Evolutionary conservation across 495 filamentous ascomycete species (phyloP).

Genomic region (Eremomyces bilateralis): DNA sequence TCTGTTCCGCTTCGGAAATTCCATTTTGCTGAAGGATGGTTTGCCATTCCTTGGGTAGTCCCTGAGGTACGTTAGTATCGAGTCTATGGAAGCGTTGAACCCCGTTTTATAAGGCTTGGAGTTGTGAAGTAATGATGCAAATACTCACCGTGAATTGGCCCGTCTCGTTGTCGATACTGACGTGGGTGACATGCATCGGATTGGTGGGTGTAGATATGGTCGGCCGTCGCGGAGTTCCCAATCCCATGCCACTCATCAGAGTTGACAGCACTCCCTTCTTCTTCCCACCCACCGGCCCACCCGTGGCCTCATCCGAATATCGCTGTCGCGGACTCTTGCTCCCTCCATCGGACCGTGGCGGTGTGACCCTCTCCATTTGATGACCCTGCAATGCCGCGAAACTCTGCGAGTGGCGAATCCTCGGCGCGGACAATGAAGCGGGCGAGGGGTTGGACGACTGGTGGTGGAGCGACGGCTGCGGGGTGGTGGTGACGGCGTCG

Average conservation of each 20-base stretch:
- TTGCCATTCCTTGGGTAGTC: conserved; percentile 95
- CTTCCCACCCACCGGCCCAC: conserved; percentile 34
- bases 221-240: conserved; percentile 73
- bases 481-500: neutral
- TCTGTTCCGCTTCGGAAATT: conserved; percentile 87
- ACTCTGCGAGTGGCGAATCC: conserved; percentile 60
- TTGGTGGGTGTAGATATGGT: conserved; percentile 93
- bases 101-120: neutral
- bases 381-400: conserved; percentile 40
- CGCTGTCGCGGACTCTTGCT: conserved; percentile 40
- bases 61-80: conserved; percentile 25
- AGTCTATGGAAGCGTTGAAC: conserved; percentile 2
- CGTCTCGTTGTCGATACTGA: conserved; percentile 90
- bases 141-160: conserved; percentile 82
- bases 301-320: conserved; percentile 59
- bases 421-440: conserved; percentile 16
- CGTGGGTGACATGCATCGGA: conserved; percentile 92
- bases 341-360: conserved; percentile 24
- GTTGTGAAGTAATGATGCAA: neutral
- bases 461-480: neutral
- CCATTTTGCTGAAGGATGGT: conserved; percentile 83
- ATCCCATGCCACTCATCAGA: conserved; percentile 80
- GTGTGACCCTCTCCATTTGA: conserved; percentile 33
- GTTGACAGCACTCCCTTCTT: conserved; percentile 92
- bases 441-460: neutral